Evolutionary conservation across 148 eudicot genomes (phyloP), one percentile per base, ranked within the genome.

Genomic region (Agrostemma githago): DNA sequence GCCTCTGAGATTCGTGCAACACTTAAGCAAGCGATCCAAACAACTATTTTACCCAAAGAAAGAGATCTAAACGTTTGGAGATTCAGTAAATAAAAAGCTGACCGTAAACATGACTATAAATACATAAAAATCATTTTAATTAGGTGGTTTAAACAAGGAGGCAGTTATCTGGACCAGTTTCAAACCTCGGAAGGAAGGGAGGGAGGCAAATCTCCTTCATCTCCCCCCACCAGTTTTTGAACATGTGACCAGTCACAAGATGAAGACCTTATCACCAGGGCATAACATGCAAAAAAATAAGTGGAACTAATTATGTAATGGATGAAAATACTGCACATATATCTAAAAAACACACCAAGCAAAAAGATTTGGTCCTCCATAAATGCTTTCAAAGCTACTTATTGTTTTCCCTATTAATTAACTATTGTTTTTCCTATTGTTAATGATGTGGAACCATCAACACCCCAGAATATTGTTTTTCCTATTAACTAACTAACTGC

Each of bases 331-430:
- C 71, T 42, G 6, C 4, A n/a, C 40, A 46, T 8, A 20, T 68
- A 21, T 44, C 34, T 68, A 68, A 40, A 67, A 68, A 68, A 54
- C 56, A 46, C 71, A 3, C 17, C 53, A 67, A 67, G 53, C 34
- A 67, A 67, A 44, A 9, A 68, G 39, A 46, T 20, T 19, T 8
- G 4, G 34, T 10, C 38, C n/a, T 10, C 10, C 5, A 19, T 7
- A 19, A 21, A 67, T 67, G 70, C 14, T 46, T n/a, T 68, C 71
- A 20, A 48, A 40, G 11, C 2, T 40, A 51, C 5, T 66, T 60
- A 10, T 34, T 39, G 2, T 44, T 38, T 42, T 12, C 15, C 48
- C 68, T 65, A 8, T 11, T 63, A 21, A 48, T 43, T 43, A 43
- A 43, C n/a, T n/a, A n/a, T n/a, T n/a, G n/a, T n/a, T n/a, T n/a